phyloP scores from a whole-genome alignment of 2,329 filamentous ascomycete species.

The Fusarium xyrophilum region DNA sequence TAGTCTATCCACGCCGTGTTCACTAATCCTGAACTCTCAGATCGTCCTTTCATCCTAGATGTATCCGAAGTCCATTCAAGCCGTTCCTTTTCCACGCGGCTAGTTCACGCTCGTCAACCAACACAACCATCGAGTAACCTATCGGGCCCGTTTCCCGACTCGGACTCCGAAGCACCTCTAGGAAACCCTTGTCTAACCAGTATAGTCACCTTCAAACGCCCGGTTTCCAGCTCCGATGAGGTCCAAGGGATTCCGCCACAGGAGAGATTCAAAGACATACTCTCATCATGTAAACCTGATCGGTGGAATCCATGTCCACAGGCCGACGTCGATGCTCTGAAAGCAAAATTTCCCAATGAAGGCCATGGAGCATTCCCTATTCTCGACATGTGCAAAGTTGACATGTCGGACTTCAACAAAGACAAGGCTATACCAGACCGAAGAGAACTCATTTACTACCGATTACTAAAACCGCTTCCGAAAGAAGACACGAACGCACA shows the following conservation, averaged over 20 bases:
- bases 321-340: slow-evolving; percentile 53
- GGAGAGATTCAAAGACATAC: slow-evolving; percentile 51
- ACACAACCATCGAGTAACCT: slow-evolving; percentile 47
- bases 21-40: slow-evolving; percentile 53
- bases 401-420: slow-evolving; percentile 56
- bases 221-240: slow-evolving; percentile 47
- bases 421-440: slow-evolving; percentile 52
- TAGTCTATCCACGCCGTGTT: slow-evolving; percentile 65
- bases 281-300: slow-evolving; percentile 47
- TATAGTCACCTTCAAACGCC: slow-evolving; percentile 59
- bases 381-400: slow-evolving; percentile 62
- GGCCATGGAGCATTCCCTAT: slow-evolving; percentile 56
- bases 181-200: slow-evolving; percentile 58
- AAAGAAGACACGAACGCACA: slow-evolving; percentile 53
- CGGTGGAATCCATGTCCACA: slow-evolving; percentile 57
- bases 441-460: slow-evolving; percentile 59
- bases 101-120: slow-evolving; percentile 59
- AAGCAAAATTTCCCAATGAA: slow-evolving; percentile 46
- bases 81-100: slow-evolving; percentile 57
- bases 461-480: slow-evolving; percentile 54
- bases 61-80: slow-evolving; percentile 54
- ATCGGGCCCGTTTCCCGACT: slow-evolving; percentile 47
- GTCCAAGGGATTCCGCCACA: slow-evolving; percentile 53
- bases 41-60: slow-evolving; percentile 62
- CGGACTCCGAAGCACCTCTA: slow-evolving; percentile 50